Evolutionary conservation across 2,329 filamentous ascomycete species (phyloP).

Genomic region (Davidsoniella virescens): DNA sequence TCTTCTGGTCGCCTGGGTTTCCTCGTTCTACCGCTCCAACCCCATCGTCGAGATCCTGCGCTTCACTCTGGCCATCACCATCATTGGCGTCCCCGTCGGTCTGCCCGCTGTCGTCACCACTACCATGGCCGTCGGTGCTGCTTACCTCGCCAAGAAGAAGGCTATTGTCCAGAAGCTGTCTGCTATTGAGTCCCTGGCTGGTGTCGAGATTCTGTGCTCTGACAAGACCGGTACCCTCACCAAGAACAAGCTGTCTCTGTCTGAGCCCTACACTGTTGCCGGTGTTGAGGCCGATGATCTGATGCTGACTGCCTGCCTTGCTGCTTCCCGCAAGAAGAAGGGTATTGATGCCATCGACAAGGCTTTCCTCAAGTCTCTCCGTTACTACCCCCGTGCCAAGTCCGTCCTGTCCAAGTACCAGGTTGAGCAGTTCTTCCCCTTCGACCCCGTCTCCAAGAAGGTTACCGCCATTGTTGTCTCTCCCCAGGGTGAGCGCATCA

Average conservation of each 20-base stretch:
- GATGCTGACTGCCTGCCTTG: slow-evolving; percentile 81
- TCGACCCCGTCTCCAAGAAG: slow-evolving; percentile 89
- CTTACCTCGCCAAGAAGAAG: slow-evolving; percentile 82
- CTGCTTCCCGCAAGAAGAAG: slow-evolving; percentile 87
- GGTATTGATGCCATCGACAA: slow-evolving; percentile 91
- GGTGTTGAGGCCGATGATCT: slow-evolving; percentile 76
- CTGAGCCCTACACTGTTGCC: slow-evolving; percentile 67
- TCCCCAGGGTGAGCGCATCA: slow-evolving; percentile 66
- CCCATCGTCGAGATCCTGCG: slow-evolving; percentile 61
- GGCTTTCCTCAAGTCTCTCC: slow-evolving; percentile 77
- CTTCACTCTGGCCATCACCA: slow-evolving; percentile 77
- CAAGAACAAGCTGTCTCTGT: slow-evolving; percentile 82
- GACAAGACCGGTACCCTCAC: slow-evolving; percentile 90
- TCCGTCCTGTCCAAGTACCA: slow-evolving; percentile 66
- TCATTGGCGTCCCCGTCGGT: slow-evolving; percentile 85
- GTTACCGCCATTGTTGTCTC: slow-evolving; percentile 72
- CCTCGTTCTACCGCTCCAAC: slow-evolving; percentile 78
- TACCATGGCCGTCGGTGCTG: slow-evolving; percentile 86
- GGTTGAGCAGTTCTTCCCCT: slow-evolving; percentile 70
- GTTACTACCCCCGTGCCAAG: slow-evolving; percentile 71
- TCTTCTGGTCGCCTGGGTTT: slow-evolving; percentile 69
- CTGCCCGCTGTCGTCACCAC: slow-evolving; percentile 86
- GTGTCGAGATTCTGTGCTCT: slow-evolving; percentile 85
- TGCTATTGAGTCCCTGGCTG: slow-evolving; percentile 80
- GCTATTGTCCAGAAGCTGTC: slow-evolving; percentile 87